Base-by-base conservation (phyloP, 2,329 filamentous ascomycete species). In the Diaporthe sp. region DNA sequence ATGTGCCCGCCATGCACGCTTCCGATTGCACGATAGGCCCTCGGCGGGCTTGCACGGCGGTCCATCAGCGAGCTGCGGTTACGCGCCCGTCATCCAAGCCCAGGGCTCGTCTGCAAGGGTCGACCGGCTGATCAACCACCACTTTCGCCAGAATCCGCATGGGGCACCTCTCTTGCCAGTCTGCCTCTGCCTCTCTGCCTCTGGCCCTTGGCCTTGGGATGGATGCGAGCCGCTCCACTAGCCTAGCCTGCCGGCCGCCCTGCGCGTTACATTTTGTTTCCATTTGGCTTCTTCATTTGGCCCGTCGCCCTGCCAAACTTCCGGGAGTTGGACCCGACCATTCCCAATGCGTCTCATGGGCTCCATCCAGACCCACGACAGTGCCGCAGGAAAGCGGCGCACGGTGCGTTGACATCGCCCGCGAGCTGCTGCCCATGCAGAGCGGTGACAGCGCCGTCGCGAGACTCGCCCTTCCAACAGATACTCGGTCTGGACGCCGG, bases 61-160 rank as follows among this genome's bases (percentile, higher is more conserved):
- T 84, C 88, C 87, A 89, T 82, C 85, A 83, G 84, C 82, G 85
- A 85, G 83, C 84, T 84, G 84, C 83, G 81, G 84, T 87, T 90
- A 90, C 85, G 88, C 89, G 88, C 88, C 88, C 81, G 78, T 61
- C 73, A 44, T 72, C 73, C 70, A 73, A 73, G 81, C 79, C 78
- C 79, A 80, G 79, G 78, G 78, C 82, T 44, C 71, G 19, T n/a
- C 79, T 81, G 82, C 87, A 85, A 82, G 87, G 86, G 84, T 85
- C 78, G 76, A 74, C 72, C 70, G 65, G 71, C 76, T 76, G 70
- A 76, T 65, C 70, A 73, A 77, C 55, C 58, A 73, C 74, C 73
- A 77, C 75, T 51, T 53, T 79, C 77, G 76, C 55, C 68, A 57
- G 70, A 70, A 67, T 42, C 42, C 46, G 46, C 70, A 42, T 72